A percentile compares a stretch with the other conserved stretches of the same genome.
phyloP scores from a whole-genome alignment of 2,329 filamentous ascomycete species.

The Elsinoe batatas region DNA sequence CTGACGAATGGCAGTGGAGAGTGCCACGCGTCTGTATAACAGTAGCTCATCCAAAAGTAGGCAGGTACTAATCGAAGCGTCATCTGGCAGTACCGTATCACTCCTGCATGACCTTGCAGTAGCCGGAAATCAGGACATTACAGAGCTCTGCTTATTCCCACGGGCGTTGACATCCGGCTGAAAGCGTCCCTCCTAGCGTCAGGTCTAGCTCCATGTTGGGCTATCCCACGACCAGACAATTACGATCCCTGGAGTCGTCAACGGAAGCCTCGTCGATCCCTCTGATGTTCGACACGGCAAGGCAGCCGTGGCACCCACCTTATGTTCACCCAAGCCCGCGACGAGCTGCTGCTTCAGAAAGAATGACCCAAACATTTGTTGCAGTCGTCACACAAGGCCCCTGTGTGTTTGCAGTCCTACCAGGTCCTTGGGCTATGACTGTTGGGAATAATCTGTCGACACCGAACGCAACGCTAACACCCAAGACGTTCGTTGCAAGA shows the following conservation, averaged over 20 bases:
- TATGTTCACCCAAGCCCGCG: not conserved
- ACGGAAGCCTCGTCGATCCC: slow-evolving; percentile 2
- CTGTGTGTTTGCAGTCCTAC: not conserved
- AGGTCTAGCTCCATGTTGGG: not conserved
- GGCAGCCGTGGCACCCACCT: not conserved
- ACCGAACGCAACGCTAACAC: not conserved
- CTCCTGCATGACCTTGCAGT: not conserved
- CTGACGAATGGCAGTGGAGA: not conserved
- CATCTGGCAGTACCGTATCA: not conserved
- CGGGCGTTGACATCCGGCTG: slow-evolving; percentile 1
- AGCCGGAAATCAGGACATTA: not conserved
- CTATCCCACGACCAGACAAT: not conserved
- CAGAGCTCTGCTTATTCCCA: not conserved
- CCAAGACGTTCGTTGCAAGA: not conserved
- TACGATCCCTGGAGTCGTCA: not conserved
- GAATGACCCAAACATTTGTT: not conserved
- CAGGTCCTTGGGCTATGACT: not conserved
- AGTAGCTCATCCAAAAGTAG: not conserved
- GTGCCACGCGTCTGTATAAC: not conserved
- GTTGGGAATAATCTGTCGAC: no score
- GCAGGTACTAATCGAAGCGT: not conserved
- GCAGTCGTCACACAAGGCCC: not conserved
- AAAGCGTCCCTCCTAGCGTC: slow-evolving; percentile 2
- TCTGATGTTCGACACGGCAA: not conserved
- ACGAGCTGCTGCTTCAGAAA: not conserved